Evolutionary conservation across 768 basidiomycete species (phyloP).

Genomic region (Clavaria fumosa): DNA sequence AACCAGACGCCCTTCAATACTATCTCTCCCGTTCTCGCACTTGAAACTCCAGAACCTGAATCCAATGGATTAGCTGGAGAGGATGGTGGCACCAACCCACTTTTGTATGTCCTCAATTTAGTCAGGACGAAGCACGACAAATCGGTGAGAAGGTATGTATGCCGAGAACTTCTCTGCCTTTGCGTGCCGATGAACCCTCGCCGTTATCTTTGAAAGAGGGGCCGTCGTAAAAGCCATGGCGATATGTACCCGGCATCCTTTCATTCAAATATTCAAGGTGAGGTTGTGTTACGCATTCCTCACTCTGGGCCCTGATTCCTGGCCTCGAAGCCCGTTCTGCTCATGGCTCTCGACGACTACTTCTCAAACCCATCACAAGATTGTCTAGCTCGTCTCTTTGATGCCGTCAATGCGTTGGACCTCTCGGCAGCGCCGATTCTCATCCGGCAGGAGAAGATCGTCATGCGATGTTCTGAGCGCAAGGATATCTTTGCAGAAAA

Average conservation of each 20-base stretch:
- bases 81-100: constrained; percentile 27
- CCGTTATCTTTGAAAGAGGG: too few relatives aligned
- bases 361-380: constrained; percentile 80
- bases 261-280: constrained; percentile 93
- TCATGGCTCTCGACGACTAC: constrained; percentile 93
- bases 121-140: constrained; percentile 89
- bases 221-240: constrained; percentile 91
- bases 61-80: constrained; percentile 23
- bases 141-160: constrained; percentile 47
- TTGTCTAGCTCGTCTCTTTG: constrained; percentile 79
- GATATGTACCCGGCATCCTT: constrained; percentile 84
- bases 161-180: neutral
- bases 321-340: constrained; percentile 62
- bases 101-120: constrained; percentile 80
- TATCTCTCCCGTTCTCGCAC: constrained; percentile 66
- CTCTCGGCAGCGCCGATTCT: constrained; percentile 63
- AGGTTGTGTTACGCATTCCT: constrained; percentile 9
- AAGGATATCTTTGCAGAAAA: constrained; percentile 88
- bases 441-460: constrained; percentile 68
- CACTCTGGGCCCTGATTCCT: constrained; percentile 9
- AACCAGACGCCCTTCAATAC: constrained; percentile 87
- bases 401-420: constrained; percentile 88
- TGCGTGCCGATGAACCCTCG: too few relatives aligned
- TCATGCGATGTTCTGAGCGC: constrained; percentile 81
- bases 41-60: constrained; percentile 39